Evolutionary conservation across 345 rosid genomes (phyloP).

Genomic region (Pistacia vera): DNA sequence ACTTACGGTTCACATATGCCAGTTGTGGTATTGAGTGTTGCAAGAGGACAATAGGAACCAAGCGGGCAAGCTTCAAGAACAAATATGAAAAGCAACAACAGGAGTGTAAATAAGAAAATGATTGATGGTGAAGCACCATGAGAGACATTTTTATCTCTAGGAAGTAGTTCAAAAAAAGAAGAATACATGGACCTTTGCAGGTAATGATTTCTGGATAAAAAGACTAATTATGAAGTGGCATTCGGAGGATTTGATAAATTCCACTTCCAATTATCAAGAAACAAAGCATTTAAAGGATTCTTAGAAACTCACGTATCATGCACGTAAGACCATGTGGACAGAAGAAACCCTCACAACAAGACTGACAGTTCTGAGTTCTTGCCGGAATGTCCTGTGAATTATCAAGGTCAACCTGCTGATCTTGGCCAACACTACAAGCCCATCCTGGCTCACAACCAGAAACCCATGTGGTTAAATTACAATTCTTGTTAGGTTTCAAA

Average conservation of each 20-base stretch:
- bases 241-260: slow-evolving; percentile 15
- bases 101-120: not conserved
- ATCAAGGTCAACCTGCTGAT: slow-evolving; percentile 49
- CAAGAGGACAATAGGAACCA: slow-evolving; percentile 66
- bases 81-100: slow-evolving; percentile 9
- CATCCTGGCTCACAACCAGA: slow-evolving; percentile 98
- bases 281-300: slow-evolving; percentile 13
- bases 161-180: not conserved
- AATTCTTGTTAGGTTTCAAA: slow-evolving; percentile 70
- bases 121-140: not conserved
- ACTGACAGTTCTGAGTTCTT: slow-evolving; percentile 61
- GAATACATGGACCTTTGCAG: not conserved
- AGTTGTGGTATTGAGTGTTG: slow-evolving; percentile 46
- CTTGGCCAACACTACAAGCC: slow-evolving; percentile 65
- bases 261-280: not conserved
- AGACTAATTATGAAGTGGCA: not conserved
- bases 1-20: slow-evolving; percentile 78
- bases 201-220: not conserved
- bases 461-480: slow-evolving; percentile 83
- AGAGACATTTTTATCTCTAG: not conserved
- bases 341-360: slow-evolving; percentile 93
- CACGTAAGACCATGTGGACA: slow-evolving; percentile 92
- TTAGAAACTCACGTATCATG: slow-evolving; percentile 81
- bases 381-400: slow-evolving; percentile 60
- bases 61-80: slow-evolving; percentile 67